Conservation (phyloP, 306 rosid genomes). For the Cyclanthera cordifolia region DNA sequence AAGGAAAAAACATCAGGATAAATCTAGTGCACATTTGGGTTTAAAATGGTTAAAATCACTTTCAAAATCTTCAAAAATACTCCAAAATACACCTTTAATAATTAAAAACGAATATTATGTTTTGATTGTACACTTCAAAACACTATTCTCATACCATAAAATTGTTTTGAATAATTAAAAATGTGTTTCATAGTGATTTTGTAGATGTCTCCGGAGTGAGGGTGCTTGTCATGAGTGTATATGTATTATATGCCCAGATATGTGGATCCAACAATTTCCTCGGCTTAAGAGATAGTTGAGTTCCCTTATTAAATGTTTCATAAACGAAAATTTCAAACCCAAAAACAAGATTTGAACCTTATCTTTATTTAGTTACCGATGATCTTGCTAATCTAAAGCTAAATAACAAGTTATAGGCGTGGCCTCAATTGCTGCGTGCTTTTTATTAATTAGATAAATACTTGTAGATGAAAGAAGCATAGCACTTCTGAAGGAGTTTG, state of each 20-base stretch:
- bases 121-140: no score
- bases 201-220: not conserved
- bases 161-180: no score
- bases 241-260: no score
- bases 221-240: not conserved
- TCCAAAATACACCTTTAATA: no score
- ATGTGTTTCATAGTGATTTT: no score
- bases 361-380: not conserved
- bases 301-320: not conserved
- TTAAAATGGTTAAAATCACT: no score
- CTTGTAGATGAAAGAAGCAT: slow-evolving; percentile 57
- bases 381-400: no score
- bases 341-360: not conserved
- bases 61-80: no score
- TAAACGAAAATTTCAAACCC: not conserved
- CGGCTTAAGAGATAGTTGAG: not conserved
- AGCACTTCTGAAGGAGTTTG: slow-evolving; percentile 75
- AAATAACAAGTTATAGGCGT: not conserved
- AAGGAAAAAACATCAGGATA: no score
- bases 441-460: not conserved
- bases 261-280: not conserved
- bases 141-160: no score
- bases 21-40: no score
- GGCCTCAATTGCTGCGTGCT: not conserved
- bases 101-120: no score